A percentile compares a stretch with the other conserved stretches of the same genome.
Evolutionary conservation across 768 basidiomycete genomes (phyloP).

Genomic region (Boletus insuetus): DNA sequence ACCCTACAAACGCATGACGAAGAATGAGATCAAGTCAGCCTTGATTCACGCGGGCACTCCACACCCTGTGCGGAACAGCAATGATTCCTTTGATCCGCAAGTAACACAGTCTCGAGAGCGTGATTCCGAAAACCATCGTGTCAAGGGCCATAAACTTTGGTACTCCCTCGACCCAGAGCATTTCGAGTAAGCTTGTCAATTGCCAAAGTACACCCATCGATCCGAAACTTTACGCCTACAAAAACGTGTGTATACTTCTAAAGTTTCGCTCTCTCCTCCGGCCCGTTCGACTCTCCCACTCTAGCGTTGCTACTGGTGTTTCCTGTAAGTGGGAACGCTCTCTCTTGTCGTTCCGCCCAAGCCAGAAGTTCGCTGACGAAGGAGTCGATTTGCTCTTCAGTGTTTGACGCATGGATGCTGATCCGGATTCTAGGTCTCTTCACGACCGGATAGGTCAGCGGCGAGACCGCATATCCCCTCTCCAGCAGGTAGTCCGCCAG

Average conservation of each 20-base stretch:
- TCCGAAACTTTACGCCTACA: neutral
- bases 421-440: slow-evolving; percentile 17
- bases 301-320: neutral
- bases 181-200: neutral
- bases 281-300: neutral
- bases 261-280: slow-evolving; percentile 13
- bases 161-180: neutral
- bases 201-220: no score
- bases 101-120: neutral
- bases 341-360: slow-evolving; percentile 9
- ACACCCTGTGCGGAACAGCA: neutral
- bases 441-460: slow-evolving; percentile 14
- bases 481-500: slow-evolving; percentile 13
- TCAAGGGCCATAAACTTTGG: neutral
- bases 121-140: neutral
- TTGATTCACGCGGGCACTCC: neutral
- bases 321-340: neutral
- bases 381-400: slow-evolving; percentile 14
- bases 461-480: slow-evolving; percentile 12
- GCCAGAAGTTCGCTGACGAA: slow-evolving; percentile 6
- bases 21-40: no score
- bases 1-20: no score
- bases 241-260: neutral
- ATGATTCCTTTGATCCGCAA: neutral
- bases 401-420: slow-evolving; percentile 17